Conservation (phyloP, 805 yeast species). For the Candida koratica region DNA sequence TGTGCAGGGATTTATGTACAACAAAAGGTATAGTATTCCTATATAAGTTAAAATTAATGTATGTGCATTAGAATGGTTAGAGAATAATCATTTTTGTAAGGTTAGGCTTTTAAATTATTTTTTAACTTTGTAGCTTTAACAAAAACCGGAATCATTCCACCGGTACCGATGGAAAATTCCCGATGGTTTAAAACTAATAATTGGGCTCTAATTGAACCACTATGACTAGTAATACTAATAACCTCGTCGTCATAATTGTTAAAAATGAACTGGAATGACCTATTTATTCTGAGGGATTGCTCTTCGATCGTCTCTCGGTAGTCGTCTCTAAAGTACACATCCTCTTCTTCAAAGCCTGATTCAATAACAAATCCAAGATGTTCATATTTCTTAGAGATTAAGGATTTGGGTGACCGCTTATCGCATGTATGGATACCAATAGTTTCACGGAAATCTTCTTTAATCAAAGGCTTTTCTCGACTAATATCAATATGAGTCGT, state of each 20-base stretch:
- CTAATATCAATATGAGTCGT: constrained; percentile 24
- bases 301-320: constrained; percentile 40
- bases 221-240: constrained; percentile 46
- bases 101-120: not conserved
- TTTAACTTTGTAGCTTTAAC: constrained; percentile 36
- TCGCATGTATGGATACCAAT: constrained; percentile 51
- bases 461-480: constrained; percentile 32
- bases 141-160: constrained; percentile 55
- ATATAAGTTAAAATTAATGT: not conserved
- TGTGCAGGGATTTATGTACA: too few relatives aligned
- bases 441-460: constrained; percentile 47
- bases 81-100: not conserved
- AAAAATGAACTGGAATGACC: constrained; percentile 36
- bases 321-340: constrained; percentile 36
- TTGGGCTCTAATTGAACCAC: constrained; percentile 49
- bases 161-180: constrained; percentile 47
- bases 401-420: constrained; percentile 36
- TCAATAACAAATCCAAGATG: constrained; percentile 38
- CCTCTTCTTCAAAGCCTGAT: constrained; percentile 44
- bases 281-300: constrained; percentile 34
- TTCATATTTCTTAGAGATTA: constrained; percentile 39
- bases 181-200: constrained; percentile 47
- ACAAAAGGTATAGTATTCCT: too few relatives aligned
- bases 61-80: not conserved
- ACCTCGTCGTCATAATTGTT: constrained; percentile 21